These are phyloP conservation scores for Quercus phellos DNA, from an alignment of 331 rosid genomes.

Conservation along the genomic window DNA sequence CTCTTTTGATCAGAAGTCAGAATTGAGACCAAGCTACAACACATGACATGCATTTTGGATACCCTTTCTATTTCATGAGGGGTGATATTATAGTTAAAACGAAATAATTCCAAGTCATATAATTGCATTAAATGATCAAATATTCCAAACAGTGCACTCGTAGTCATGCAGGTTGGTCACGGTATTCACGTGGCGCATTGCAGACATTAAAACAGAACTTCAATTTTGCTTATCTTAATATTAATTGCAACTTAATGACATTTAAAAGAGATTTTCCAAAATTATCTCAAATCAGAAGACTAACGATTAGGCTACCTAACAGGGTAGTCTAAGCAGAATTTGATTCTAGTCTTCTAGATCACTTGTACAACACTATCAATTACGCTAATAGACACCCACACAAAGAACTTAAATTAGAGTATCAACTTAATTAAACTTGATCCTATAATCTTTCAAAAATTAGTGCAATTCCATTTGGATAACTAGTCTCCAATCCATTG, in stretches of 20 bases:
- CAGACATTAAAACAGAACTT: neutral
- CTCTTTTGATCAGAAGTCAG: no score
- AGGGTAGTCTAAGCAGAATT: no score
- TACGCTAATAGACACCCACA: no score
- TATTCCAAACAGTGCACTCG: neutral
- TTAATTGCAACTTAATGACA: neutral
- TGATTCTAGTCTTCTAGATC: neutral
- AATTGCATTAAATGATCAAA: neutral
- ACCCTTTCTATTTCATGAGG: no score
- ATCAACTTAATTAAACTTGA: neutral
- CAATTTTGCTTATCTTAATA: neutral
- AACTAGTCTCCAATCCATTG: neutral
- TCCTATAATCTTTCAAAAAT: neutral
- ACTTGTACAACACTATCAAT: no score
- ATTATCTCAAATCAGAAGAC: neutral
- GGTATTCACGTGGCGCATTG: neutral
- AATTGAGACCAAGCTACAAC: no score
- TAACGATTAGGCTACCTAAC: neutral
- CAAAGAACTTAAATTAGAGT: no score
- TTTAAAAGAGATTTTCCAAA: neutral
- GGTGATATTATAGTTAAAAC: no score
- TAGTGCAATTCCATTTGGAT: neutral
- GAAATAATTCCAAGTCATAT: neutral
- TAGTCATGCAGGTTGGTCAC: neutral
- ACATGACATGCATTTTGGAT: no score